Conservation (phyloP, 805 yeast genomes). For the Metschnikowia anglica region DNA sequence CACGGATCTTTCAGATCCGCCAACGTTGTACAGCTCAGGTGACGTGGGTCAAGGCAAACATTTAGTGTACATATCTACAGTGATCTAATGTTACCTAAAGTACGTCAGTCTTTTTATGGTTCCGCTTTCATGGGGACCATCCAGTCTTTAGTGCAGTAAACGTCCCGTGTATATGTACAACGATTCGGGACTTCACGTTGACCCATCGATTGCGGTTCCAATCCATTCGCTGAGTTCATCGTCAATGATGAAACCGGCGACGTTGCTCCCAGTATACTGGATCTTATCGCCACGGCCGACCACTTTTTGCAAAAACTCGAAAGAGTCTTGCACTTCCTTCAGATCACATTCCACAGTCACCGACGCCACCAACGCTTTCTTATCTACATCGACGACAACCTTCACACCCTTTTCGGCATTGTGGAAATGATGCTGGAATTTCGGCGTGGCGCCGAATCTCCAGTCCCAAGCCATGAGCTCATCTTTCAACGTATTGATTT, state of each 20-base stretch:
- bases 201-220: slow-evolving; percentile 47
- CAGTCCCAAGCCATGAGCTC: slow-evolving; percentile 64
- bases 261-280: slow-evolving; percentile 41
- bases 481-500: slow-evolving; percentile 39
- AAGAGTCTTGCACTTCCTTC: slow-evolving; percentile 14
- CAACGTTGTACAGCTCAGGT: no score
- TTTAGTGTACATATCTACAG: no score
- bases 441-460: slow-evolving; percentile 76
- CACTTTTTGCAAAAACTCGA: slow-evolving; percentile 33
- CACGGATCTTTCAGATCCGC: background rate
- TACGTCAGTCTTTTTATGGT: no score
- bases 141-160: no score
- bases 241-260: slow-evolving; percentile 46
- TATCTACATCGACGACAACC: slow-evolving; percentile 48
- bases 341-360: background rate
- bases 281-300: slow-evolving; percentile 28
- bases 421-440: slow-evolving; percentile 54
- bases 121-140: no score
- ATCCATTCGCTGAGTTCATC: slow-evolving; percentile 47
- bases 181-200: no score
- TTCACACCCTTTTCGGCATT: slow-evolving; percentile 31
- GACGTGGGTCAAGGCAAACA: no score
- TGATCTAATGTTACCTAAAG: no score
- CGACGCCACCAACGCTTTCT: slow-evolving; percentile 28
- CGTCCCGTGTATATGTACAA: no score